Evolutionary conservation across 345 rosid species (phyloP), one percentile per base, ranked within the genome.

Genomic region (Iberis pinnata): DNA sequence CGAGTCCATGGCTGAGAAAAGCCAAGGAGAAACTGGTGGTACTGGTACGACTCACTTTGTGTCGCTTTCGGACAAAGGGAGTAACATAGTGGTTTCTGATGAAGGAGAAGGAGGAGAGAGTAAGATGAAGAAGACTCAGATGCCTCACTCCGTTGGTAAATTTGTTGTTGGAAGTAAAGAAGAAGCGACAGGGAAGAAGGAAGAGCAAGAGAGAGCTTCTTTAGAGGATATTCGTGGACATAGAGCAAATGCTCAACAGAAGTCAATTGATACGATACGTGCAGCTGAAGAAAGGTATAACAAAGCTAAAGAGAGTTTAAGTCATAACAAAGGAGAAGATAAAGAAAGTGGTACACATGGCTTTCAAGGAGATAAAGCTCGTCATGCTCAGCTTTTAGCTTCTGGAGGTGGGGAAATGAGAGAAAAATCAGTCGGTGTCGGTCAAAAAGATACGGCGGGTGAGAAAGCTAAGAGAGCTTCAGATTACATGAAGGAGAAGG

Each of bases 231-330:
- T 75, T n/a, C 61, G 70, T 3, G 71, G 63, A 18, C 59, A 49
- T 22, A 71, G 84, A 67, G 75, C 56, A 12, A 29, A 13, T 25
- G 92, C 83, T 18, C 95, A 83, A 63, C 76, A 80, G 68, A 75
- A 55, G 24, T 75, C 88, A 0, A 49, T 64, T 59, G 81, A 80
- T 26, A 67, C 70, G 2, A 9, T 83, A 7, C 46, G 55, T 25
- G 83, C 73, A 13, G 84, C 81, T 0, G 75, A 83, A 40, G 80
- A 75, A 60, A 16, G 78, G 43, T 75, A 81, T 13, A 74, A 79
- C 68, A 71, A 72, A 44, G 78, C 76, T 0, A 76, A 73, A 43
- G 73, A 74, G 49, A 16, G 35, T 12, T 52, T 72, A 16, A 58
- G 59, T 29, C 72, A 32, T 64, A 31, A 64, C 56, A 41, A 64